These are phyloP conservation scores for Xylaria flabelliformis DNA, from an alignment of 495 filamentous ascomycete genomes.

Conservation along the genomic window DNA sequence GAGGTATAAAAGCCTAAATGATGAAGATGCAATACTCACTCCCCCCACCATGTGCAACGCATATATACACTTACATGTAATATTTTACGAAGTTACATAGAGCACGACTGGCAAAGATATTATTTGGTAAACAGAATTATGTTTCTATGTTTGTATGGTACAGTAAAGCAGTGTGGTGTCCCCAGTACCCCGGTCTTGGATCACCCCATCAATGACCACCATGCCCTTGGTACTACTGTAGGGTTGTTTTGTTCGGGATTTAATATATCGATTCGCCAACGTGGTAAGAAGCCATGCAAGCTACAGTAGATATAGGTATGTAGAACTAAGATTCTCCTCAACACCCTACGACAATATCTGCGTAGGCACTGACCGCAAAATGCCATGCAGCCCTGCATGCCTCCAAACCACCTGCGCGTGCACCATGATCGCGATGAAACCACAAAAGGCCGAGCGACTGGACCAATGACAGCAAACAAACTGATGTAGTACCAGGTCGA, in stretches of 20 bases:
- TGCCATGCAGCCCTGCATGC: neutral
- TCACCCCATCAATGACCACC: neutral
- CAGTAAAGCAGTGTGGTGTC: constrained; percentile 1
- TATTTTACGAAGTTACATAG: neutral
- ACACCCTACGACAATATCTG: neutral
- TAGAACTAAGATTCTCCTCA: neutral
- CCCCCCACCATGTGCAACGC: neutral
- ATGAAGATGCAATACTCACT: neutral
- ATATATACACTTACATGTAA: neutral
- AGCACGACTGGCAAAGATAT: neutral
- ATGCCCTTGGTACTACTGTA: neutral
- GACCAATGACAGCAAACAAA: constrained; percentile 4
- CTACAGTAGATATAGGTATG: no score
- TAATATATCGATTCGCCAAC: neutral
- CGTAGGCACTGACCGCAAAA: no score
- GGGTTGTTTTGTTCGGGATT: neutral
- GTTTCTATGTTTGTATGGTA: neutral
- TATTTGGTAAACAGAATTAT: neutral
- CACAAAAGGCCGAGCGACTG: neutral
- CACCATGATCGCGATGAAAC: constrained; percentile 20
- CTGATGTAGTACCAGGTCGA: neutral
- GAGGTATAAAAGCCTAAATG: neutral
- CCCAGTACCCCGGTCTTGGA: constrained; percentile 11
- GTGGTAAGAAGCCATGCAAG: neutral
- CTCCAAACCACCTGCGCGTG: neutral